Percentiles rank a stretch among this genome's conserved stretches.
Conservation (phyloP, 257 asterid species). For the Jacaranda copaia region DNA sequence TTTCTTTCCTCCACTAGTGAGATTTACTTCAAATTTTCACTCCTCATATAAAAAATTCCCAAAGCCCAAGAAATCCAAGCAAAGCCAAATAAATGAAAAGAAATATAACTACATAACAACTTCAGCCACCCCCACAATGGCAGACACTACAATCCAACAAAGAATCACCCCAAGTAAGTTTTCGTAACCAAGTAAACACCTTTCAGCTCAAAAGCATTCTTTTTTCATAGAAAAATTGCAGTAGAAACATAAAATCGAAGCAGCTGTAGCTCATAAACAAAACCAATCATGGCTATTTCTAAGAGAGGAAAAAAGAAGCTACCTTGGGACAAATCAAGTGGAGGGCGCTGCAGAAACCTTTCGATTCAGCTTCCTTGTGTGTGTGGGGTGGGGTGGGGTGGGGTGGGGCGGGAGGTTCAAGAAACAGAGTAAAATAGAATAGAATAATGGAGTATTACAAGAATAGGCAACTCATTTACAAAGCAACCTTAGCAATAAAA, state of each 20-base stretch:
- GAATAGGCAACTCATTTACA: no score
- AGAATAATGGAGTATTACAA: no score
- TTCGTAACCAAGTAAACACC: background rate
- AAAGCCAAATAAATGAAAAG: slow-evolving; percentile 8
- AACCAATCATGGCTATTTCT: background rate
- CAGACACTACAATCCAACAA: background rate
- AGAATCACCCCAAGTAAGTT: slow-evolving; percentile 19
- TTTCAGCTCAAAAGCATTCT: background rate
- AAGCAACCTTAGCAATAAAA: no score
- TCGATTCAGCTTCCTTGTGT: background rate
- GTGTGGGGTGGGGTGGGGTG: slow-evolving; percentile 19
- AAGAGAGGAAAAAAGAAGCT: background rate
- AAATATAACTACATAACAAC: slow-evolving; percentile 1
- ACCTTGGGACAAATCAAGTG: slow-evolving; percentile 8
- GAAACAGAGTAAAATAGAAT: background rate
- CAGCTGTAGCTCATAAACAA: slow-evolving; percentile 18
- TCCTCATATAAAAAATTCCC: slow-evolving; percentile 9
- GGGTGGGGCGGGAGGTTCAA: slow-evolving; percentile 25
- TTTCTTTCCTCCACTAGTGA: background rate
- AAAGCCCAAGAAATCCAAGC: slow-evolving; percentile 8
- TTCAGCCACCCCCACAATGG: background rate
- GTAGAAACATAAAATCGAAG: slow-evolving; percentile 10
- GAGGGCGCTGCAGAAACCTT: slow-evolving; percentile 3
- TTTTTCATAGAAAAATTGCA: slow-evolving; percentile 11
- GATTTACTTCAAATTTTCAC: background rate